A percentile compares a stretch with the other conserved stretches of the same genome.
phyloP scores from a whole-genome alignment of 768 basidiomycete species.

The Trametes coccinea region DNA sequence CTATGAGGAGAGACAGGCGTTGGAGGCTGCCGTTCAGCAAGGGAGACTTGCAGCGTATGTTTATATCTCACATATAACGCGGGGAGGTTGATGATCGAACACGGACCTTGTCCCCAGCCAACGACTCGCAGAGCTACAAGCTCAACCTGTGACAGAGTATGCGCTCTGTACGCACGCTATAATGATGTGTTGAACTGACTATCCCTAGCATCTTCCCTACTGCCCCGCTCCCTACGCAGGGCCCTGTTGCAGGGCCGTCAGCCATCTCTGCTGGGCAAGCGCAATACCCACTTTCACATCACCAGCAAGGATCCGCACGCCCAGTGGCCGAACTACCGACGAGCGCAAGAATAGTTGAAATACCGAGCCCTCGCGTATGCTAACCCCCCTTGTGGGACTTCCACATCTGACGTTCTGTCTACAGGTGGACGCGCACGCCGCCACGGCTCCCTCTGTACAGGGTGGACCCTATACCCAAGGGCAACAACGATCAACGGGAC shows the following conservation, averaged over 20 bases:
- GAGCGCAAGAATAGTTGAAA: constrained; percentile 39
- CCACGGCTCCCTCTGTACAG: not conserved
- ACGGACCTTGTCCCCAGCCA: not conserved
- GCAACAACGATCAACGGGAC: not conserved
- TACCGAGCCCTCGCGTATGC: constrained; percentile 4
- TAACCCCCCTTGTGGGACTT: not conserved
- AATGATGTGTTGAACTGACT: not conserved
- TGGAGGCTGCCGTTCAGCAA: constrained; percentile 39
- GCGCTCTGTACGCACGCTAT: not conserved
- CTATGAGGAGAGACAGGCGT: constrained; percentile 32
- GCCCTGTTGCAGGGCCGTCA: not conserved
- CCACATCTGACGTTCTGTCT: not conserved
- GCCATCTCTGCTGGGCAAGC: not conserved
- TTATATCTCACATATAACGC: not conserved
- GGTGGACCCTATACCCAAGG: not conserved
- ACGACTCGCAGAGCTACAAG: constrained; percentile 7
- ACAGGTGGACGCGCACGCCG: not conserved
- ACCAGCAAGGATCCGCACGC: not conserved
- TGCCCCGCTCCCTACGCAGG: not conserved
- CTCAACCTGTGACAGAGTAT: not conserved
- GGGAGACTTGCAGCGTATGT: constrained; percentile 50
- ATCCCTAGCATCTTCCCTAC: not conserved
- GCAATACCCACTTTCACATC: not conserved
- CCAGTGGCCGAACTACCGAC: constrained; percentile 22
- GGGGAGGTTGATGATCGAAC: not conserved